phyloP scores from a whole-genome alignment of 2,329 filamentous ascomycete species.

The Penicillium sp. region DNA sequence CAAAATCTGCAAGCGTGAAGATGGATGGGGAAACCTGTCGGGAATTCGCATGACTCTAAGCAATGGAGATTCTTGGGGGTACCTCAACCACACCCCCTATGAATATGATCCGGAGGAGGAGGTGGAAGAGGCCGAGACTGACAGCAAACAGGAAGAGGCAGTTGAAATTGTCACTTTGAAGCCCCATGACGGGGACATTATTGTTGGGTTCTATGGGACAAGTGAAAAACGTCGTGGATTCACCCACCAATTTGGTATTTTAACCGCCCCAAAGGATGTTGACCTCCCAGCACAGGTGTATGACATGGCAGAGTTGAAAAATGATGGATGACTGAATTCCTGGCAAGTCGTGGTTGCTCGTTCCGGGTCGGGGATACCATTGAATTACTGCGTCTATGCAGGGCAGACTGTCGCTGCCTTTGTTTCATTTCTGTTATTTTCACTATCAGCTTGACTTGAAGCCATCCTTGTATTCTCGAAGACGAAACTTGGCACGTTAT shows the following conservation, averaged over 20 bases:
- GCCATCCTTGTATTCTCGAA: too few species aligned
- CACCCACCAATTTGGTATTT: conserved; percentile 44
- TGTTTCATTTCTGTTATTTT: too few species aligned
- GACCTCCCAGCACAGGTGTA: conserved; percentile 40
- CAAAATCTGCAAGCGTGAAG: conserved; percentile 17
- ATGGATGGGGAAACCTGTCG: conserved; percentile 6
- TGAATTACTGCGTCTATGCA: too few species aligned
- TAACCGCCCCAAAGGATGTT: conserved; percentile 39
- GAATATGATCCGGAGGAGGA: not conserved
- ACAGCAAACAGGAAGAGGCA: not conserved
- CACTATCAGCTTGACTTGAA: too few species aligned
- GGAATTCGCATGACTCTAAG: conserved; percentile 14
- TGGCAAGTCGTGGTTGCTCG: not conserved
- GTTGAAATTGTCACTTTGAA: conserved; percentile 13
- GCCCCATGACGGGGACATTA: conserved; percentile 31
- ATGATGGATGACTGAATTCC: not conserved
- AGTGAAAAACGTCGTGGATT: conserved; percentile 23
- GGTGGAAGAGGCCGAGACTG: not conserved
- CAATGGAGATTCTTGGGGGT: conserved; percentile 26
- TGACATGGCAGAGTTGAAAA: conserved; percentile 33
- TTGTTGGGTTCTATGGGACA: conserved; percentile 45
- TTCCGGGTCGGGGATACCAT: too few species aligned
- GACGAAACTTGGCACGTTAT: too few species aligned
- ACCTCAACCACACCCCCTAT: conserved; percentile 18
- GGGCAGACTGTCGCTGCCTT: too few species aligned